Evolutionary conservation across 495 filamentous ascomycete genomes (phyloP), one percentile per base, ranked within the genome.

Genomic region (Lineolata rhizophorae): DNA sequence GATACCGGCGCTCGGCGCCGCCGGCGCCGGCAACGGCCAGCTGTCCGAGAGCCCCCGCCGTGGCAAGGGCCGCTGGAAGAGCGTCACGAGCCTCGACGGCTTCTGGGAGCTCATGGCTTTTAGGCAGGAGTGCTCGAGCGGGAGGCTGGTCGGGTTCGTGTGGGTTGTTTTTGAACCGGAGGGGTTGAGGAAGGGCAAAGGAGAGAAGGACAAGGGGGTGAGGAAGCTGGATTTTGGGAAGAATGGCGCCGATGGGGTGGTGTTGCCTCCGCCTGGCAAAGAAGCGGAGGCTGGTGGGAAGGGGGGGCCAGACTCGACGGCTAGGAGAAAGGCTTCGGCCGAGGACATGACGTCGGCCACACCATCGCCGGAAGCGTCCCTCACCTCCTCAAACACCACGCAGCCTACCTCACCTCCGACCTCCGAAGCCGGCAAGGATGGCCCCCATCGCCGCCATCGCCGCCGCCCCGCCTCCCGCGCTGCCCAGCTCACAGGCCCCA

Each of bases 61-160:
- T 3, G 46, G 49, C 13, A 59, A 61, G 10, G 80, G 76, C 0
- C 56, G 65, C 31, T 99, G 87, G 87, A 73, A 66, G 42, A 82
- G 72, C 41, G 72, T 93, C 12, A 68, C 57, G 40, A 75, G 72
- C 0, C 50, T 95, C 19, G 81, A 84, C 19, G 72, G 85, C 40
- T 99, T 99, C 51, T 99, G 87, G 87, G 87, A 99, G 35, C 73
- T 87, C 67, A 95, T 99, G 87, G 74, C 82, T 10, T 94, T 80
- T 46, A 61, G 87, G 18, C 87, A 95, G 48, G 87, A 99, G 50
- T 99, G 87, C 46, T 85, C 83, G 16, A 73, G 80, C 10, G 87
- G 87, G 2, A 60, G 82, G 14, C 50, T 92, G 33, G 90, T 93
- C 0, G 90, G 87, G 1, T 99, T 99, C 45, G 56, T 95, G 8